Base-by-base conservation (phyloP, 2,329 filamentous ascomycete genomes). In the Bertia moriformis region DNA sequence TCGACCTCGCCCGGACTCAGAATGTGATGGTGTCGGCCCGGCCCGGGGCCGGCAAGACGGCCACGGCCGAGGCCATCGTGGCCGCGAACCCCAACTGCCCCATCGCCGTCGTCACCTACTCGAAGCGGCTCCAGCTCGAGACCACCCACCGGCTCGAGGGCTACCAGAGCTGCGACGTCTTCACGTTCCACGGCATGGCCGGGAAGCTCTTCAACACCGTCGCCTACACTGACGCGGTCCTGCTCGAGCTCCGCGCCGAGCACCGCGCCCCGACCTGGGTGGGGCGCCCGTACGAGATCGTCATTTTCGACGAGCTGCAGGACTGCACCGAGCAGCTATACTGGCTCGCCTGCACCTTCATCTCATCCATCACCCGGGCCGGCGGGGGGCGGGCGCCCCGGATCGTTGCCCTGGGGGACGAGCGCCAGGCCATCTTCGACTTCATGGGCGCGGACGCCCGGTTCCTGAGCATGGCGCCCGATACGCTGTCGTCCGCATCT, bases 1-100 rank as follows among this genome's bases (percentile, higher is more conserved):
- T 51, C 7, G 39, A 44, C 4, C 38, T 48, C 1, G 49, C 49
- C 14, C 30, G 37, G 12, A 40, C 30, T 4, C 43, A 52, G 19
- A 55, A 57, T 43, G 47, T 54, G 1, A 44, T 57, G 4, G 53
- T 57, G 10, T 56, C 54, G 1, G 54, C 53, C 3, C 47, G 51
- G 14, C 53, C 54, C 4, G 54, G 54, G 0, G 52, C 54, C 1
- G 54, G 54, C 1, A 57, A 57, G 38, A 53, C 53, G 4, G 48
- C 53, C 0, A 56, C 50, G 2, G 50, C 53, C 14, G 48, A 55
- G 41, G 49, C 48, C 1, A 53, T 56, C 39, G 45, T 50, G 3
- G 45, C 42, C 5, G 49, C 49, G 0, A 38, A 54, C 17, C 45
- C 44, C 2, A 39, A 45, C 22, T 39, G 45, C 14, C 39, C 41